Evolutionary conservation across 1,139 yeast species (phyloP).

Genomic region (Yamadazyma songkhlaensis): DNA sequence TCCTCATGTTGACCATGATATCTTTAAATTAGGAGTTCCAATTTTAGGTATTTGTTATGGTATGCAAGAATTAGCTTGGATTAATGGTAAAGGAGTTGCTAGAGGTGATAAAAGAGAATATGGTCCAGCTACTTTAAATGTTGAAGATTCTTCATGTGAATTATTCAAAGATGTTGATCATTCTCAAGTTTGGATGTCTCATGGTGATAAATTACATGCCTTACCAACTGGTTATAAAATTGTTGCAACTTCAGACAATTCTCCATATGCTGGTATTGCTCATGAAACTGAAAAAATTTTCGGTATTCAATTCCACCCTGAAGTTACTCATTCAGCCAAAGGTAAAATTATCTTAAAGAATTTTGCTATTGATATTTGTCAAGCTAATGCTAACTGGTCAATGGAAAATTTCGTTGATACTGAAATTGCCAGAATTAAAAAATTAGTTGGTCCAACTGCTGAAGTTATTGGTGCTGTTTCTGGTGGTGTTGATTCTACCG

Average conservation of each 20-base stretch:
- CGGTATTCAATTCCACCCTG: conserved; percentile 99
- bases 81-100: conserved; percentile 91
- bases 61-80: conserved; percentile 99
- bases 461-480: conserved; percentile 99
- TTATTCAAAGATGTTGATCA: conserved; percentile 86
- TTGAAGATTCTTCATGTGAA: conserved; percentile 63
- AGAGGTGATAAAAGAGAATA: conserved; percentile 98
- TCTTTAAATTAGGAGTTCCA: conserved; percentile 89
- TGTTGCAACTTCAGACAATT: conserved; percentile 89
- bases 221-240: conserved; percentile 87
- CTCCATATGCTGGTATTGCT: conserved; percentile 93
- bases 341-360: conserved; percentile 86
- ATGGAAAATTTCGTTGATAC: conserved; percentile 98
- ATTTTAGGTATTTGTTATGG: conserved; percentile 98
- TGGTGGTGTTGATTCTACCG: conserved; percentile 99
- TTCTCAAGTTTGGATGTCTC: conserved; percentile 99
- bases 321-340: conserved; percentile 92
- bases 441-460: conserved; percentile 93
- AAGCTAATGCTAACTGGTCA: conserved; percentile 89
- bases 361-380: conserved; percentile 89
- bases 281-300: conserved; percentile 70
- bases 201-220: conserved; percentile 91
- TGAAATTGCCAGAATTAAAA: conserved; percentile 88
- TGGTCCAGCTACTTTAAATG: conserved; percentile 91
- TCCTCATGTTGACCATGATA: conserved; percentile 95